Percentiles rank a stretch among this genome's conserved stretches.
Evolutionary conservation across 2,329 filamentous ascomycete genomes (phyloP).

Genomic region (Periconia sp.): DNA sequence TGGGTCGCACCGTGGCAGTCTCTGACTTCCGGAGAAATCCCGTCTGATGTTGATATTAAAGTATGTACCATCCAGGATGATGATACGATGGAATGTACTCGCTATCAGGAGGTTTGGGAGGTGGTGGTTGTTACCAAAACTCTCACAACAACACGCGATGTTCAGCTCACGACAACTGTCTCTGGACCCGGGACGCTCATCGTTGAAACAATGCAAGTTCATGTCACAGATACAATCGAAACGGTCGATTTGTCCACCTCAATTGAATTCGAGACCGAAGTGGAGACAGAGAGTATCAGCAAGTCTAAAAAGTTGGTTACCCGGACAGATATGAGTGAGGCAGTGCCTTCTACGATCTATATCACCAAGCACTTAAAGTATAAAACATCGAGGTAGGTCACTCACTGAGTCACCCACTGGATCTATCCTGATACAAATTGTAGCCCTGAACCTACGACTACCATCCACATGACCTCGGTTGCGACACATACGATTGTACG

Average conservation of each 20-base stretch:
- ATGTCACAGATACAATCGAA: constrained; percentile 47
- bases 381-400: constrained; percentile 20
- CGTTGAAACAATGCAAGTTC: constrained; percentile 47
- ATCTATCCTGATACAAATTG: constrained; percentile 7
- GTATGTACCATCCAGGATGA: constrained; percentile 47
- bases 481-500: constrained; percentile 9
- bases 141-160: constrained; percentile 38
- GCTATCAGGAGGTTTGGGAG: constrained; percentile 51
- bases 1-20: constrained; percentile 53
- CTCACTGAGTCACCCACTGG: no score
- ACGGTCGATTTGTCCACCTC: constrained; percentile 48
- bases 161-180: constrained; percentile 50
- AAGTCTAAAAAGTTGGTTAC: constrained; percentile 20
- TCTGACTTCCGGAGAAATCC: constrained; percentile 46
- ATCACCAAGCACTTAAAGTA: constrained; percentile 31
- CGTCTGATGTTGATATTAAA: constrained; percentile 49
- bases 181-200: constrained; percentile 38
- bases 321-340: constrained; percentile 7
- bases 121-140: constrained; percentile 47
- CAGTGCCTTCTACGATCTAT: constrained; percentile 22
- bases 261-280: constrained; percentile 44
- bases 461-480: constrained; percentile 19
- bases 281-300: constrained; percentile 43
- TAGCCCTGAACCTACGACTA: constrained; percentile 24
- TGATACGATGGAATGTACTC: constrained; percentile 47